These are phyloP conservation scores for Penicillium psychrofluorescens DNA, from an alignment of 495 filamentous ascomycete species.

Conservation along the genomic window DNA sequence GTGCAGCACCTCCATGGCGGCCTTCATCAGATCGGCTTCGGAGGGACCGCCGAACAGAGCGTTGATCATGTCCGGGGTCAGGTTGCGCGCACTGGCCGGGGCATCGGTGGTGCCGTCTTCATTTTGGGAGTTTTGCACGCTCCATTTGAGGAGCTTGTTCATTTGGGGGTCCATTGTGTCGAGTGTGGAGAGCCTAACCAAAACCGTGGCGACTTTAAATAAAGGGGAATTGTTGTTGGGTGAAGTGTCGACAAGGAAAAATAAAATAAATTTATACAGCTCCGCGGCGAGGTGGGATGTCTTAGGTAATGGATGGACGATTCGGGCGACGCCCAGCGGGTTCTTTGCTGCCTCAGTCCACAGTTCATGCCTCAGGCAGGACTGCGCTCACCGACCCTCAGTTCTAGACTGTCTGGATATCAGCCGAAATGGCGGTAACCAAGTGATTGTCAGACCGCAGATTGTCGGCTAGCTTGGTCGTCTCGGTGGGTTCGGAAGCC, in stretches of 20 bases:
- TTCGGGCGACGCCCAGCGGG: slow-evolving; percentile 13
- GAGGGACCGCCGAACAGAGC: slow-evolving; percentile 72
- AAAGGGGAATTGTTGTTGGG: slow-evolving; percentile 4
- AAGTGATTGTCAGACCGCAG: background rate
- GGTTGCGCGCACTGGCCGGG: slow-evolving; percentile 29
- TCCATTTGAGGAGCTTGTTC: slow-evolving; percentile 87
- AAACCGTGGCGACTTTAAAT: no score
- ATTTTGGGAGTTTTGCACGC: slow-evolving; percentile 68
- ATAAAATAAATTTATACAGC: no score
- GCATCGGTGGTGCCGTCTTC: slow-evolving; percentile 26
- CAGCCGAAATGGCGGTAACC: slow-evolving; percentile 11
- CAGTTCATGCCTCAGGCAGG: no score
- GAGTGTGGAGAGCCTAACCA: no score
- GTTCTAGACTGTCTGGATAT: no score
- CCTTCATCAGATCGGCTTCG: slow-evolving; percentile 85
- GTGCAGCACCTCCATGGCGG: slow-evolving; percentile 65
- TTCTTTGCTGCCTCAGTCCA: background rate
- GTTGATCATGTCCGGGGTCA: slow-evolving; percentile 61
- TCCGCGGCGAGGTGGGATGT: no score
- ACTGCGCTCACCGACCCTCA: background rate
- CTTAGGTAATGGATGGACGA: slow-evolving; percentile 3
- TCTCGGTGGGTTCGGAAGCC: no score
- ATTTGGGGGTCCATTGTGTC: slow-evolving; percentile 45
- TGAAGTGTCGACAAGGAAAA: no score
- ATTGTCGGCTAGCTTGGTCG: no score